Percentiles rank a stretch among this genome's conserved stretches.
Conservation (phyloP, 2,329 filamentous ascomycete genomes). For the Orbilia blumenaviensis region DNA sequence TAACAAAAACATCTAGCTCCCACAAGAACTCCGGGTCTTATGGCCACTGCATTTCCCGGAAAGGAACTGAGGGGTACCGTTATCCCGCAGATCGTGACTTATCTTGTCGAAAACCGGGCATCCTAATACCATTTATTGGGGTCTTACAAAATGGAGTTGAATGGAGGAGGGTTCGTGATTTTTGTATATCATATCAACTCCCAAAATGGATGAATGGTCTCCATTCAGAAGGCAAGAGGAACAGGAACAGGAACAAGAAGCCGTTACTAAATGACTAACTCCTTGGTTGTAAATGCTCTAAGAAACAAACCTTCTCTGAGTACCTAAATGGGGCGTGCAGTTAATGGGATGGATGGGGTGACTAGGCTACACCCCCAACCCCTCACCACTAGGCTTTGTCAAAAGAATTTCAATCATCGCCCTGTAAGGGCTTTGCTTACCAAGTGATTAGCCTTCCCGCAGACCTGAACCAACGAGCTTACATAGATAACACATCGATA, state of each 20-base stretch:
- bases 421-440: slow-evolving; percentile 14
- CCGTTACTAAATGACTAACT: neutral
- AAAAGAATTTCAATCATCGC: slow-evolving; percentile 2
- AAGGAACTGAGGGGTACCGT: neutral
- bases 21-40: neutral
- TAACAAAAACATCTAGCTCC: neutral
- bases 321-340: neutral
- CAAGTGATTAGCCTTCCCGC: neutral
- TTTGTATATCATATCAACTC: too few species aligned
- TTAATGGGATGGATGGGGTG: neutral
- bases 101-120: neutral
- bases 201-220: neutral
- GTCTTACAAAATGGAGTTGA: too few species aligned
- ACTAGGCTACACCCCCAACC: slow-evolving; percentile 1
- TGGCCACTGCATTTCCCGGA: neutral
- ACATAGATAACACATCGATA: neutral
- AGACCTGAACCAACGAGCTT: neutral
- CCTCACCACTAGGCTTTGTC: neutral
- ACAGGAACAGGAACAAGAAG: neutral
- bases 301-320: neutral
- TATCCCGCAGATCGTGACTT: neutral
- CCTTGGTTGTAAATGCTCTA: neutral
- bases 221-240: neutral
- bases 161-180: too few species aligned
- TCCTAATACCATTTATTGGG: too few species aligned